A percentile compares a stretch with the other conserved stretches of the same genome.
phyloP scores from a whole-genome alignment of 306 rosid species.

The cucumber (Cucumis sativus) region DNA sequence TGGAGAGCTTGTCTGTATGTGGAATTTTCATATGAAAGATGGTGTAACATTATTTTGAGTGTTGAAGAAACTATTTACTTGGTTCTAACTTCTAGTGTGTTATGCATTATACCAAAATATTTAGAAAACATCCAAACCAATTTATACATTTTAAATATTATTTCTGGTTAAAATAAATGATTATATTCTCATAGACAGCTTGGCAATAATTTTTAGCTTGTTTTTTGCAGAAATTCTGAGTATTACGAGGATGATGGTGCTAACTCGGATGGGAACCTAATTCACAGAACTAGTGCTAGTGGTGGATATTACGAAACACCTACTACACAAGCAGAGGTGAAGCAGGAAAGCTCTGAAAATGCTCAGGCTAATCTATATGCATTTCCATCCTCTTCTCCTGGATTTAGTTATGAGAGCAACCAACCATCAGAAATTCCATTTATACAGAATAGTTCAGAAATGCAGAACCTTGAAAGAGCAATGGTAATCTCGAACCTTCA shows the following conservation, averaged over 20 bases:
- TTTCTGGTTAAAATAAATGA: neutral
- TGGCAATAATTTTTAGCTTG: constrained; percentile 5
- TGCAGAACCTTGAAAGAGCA: constrained; percentile 67
- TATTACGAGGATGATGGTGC: constrained; percentile 62
- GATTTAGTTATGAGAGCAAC: constrained; percentile 52
- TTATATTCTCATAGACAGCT: neutral
- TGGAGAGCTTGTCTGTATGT: neutral
- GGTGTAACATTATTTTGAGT: neutral
- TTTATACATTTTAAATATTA: neutral
- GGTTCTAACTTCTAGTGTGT: neutral
- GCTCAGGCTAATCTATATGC: constrained; percentile 61
- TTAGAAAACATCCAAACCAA: neutral
- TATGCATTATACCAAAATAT: neutral
- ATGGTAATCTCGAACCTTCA: constrained; percentile 42
- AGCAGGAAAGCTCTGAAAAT: constrained; percentile 55
- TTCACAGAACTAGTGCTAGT: constrained; percentile 49
- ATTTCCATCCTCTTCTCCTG: constrained; percentile 69
- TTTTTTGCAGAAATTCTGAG: constrained; percentile 63
- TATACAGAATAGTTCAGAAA: constrained; percentile 60
- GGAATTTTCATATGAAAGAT: neutral
- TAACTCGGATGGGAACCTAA: constrained; percentile 51
- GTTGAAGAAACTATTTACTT: neutral
- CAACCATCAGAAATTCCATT: constrained; percentile 51
- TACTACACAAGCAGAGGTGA: constrained; percentile 69
- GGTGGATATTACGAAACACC: constrained; percentile 54